These are phyloP conservation scores for Triticum urartu DNA, from an alignment of 176 grass and related monocot species.

Conservation along the genomic window DNA sequence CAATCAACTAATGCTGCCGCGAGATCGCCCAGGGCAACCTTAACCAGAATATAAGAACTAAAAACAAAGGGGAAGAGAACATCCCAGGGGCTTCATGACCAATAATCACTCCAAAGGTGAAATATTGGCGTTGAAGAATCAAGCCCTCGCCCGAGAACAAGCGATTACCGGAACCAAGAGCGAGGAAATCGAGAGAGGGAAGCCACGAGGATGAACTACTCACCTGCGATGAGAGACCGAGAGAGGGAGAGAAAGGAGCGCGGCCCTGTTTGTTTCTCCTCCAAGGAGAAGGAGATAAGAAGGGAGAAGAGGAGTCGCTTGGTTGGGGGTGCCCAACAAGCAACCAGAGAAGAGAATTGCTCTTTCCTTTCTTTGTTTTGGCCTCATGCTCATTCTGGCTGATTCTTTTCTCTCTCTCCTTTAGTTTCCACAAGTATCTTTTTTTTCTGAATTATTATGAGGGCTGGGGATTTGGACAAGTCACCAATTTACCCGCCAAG, in stretches of 20 bases:
- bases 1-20: background rate
- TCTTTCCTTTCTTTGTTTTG: background rate
- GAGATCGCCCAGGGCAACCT: background rate
- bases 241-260: background rate
- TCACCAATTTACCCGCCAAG: background rate
- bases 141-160: background rate
- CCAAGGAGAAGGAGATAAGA: conserved; percentile 32
- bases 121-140: background rate
- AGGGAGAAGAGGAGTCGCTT: background rate
- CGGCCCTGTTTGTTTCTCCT: conserved; percentile 8
- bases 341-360: conserved; percentile 18
- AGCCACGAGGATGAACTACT: conserved; percentile 1
- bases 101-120: conserved; percentile 4
- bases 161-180: background rate
- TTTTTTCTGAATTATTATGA: conserved; percentile 29
- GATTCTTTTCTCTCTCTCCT: conserved; percentile 7
- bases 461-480: conserved; percentile 10
- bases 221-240: conserved; percentile 22
- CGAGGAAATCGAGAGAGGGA: background rate
- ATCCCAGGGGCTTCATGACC: background rate
- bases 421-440: background rate
- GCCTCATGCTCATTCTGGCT: background rate
- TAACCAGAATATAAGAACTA: conserved; percentile 5
- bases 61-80: background rate
- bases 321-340: conserved; percentile 21